Conservation (phyloP, 2,329 filamentous ascomycete genomes). For the Calonectria naviculata region DNA sequence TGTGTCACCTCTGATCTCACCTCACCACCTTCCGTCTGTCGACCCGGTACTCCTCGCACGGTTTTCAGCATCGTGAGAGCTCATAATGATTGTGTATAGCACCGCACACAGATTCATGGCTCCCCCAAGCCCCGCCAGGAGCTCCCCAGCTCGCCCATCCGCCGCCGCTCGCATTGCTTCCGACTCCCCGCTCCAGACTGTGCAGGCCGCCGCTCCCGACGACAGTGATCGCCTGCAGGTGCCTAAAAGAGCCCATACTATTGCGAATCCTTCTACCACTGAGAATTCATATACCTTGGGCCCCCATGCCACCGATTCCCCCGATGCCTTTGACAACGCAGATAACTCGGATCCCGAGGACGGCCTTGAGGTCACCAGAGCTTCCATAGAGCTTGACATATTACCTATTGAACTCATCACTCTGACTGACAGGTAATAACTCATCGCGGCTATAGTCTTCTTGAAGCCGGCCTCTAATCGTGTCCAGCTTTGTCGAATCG, state of each 20-base stretch:
- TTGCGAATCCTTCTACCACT: conserved; percentile 52
- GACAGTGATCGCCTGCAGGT: conserved; percentile 45
- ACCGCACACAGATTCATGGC: conserved; percentile 47
- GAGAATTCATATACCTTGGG: conserved; percentile 31
- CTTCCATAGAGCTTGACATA: conserved; percentile 82
- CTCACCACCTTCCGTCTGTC: conserved; percentile 4
- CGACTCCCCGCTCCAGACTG: conserved; percentile 33
- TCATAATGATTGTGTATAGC: conserved; percentile 44
- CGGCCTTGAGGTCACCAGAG: conserved; percentile 57
- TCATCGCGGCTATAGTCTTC: conserved; percentile 22
- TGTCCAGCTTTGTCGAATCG: conserved; percentile 85
- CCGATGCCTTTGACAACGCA: conserved; percentile 63
- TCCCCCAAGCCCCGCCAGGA: conserved; percentile 42
- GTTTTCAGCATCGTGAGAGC: conserved; percentile 16
- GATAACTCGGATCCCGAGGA: conserved; percentile 57
- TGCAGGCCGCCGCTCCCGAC: conserved; percentile 38
- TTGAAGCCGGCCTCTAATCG: conserved; percentile 14
- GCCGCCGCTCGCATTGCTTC: conserved; percentile 44
- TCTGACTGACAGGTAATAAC: conserved; percentile 81
- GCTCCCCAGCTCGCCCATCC: conserved; percentile 44
- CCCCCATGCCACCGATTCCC: conserved; percentile 39
- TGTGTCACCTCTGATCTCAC: conserved; percentile 20
- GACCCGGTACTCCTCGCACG: neutral
- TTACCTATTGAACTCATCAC: conserved; percentile 94
- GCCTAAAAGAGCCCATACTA: conserved; percentile 59